A percentile compares a stretch with the other conserved stretches of the same genome.
These are phyloP conservation scores for Wickerhamomyces sydowiorum DNA, from an alignment of 805 yeast species.

Conservation along the genomic window DNA sequence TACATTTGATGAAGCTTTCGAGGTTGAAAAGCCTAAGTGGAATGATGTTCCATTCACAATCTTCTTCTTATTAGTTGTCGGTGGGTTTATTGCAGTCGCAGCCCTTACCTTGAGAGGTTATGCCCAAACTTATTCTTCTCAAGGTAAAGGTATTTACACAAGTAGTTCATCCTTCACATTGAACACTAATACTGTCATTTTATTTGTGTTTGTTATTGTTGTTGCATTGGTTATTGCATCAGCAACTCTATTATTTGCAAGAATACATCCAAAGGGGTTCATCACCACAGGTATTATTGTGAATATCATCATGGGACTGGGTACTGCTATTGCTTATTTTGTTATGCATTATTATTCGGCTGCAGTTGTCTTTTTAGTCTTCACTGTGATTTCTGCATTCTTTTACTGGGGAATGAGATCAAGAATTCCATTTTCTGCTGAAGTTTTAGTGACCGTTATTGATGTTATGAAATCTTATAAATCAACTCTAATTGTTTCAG, in stretches of 20 bases:
- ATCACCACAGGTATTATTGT: constrained; percentile 63
- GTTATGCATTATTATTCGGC: constrained; percentile 69
- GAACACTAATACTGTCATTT: constrained; percentile 67
- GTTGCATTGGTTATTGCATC: constrained; percentile 54
- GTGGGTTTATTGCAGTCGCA: constrained; percentile 68
- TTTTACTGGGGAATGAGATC: constrained; percentile 68
- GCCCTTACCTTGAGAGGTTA: constrained; percentile 64
- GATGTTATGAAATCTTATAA: constrained; percentile 74
- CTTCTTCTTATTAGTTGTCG: constrained; percentile 42
- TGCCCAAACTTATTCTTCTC: constrained; percentile 43
- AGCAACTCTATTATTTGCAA: constrained; percentile 52
- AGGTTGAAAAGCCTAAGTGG: constrained; percentile 54
- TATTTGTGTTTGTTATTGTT: constrained; percentile 61
- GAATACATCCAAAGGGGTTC: constrained; percentile 59
- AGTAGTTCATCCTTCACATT: constrained; percentile 50
- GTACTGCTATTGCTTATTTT: constrained; percentile 71
- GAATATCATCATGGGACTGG: constrained; percentile 64
- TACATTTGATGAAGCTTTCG: constrained; percentile 64
- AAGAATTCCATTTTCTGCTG: constrained; percentile 70
- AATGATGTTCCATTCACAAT: constrained; percentile 71
- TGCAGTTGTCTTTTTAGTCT: constrained; percentile 66
- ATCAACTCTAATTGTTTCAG: constrained; percentile 55
- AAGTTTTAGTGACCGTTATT: constrained; percentile 64
- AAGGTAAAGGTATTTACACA: constrained; percentile 61
- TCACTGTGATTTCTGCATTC: constrained; percentile 58